Evolutionary conservation across 2,329 filamentous ascomycete species (phyloP), one percentile per base, ranked within the genome.

Genomic region (Colletotrichum sp.): DNA sequence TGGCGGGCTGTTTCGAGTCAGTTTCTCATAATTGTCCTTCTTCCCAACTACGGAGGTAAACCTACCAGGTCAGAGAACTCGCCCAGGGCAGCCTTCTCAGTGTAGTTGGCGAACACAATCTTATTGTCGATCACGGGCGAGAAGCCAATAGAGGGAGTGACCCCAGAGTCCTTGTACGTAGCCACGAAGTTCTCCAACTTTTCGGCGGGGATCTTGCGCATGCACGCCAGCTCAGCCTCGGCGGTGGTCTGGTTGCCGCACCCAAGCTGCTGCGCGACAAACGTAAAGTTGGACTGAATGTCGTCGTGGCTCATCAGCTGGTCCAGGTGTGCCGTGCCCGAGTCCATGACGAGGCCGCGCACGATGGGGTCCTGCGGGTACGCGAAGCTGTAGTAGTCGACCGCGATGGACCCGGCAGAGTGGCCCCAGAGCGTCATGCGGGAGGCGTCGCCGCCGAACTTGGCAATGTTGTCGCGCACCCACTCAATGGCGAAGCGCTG

Each of bases 401-500:
- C 82, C 12, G 82, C 80, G 4, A 83, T 76, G 12, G 82, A 78
- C 7, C 89, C 88, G 5, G 89, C 87, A 36, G 87, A 88, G 80
- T 89, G 85, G 15, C 89, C 89, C 79, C 86, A 87, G 22, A 89
- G 82, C 0, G 84, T 84, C 76, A 90, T 88, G n/a, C 82, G 81
- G 3, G 80, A 65, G 2, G 85, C 81, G 75, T 90, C 87, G 19
- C 90, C 90, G 22, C 89, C 89, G 77, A 91, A 91, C 1, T 82
- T 80, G 11, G 79, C 84, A 28, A 91, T 88, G 78, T 91, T 90
- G 59, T 86, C 83, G 5, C 83, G 83, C 0, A 89, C 81, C 90
- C 90, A 91, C 80, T 90, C 86, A 0, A 91, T 79, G 0, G 88
- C 89, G 16, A 86, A 78, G 3, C 90, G 85, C 78, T 92, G 90